A percentile compares a stretch with the other conserved stretches of the same genome.
phyloP scores from a whole-genome alignment of 1,284 basidiomycete genomes.

The Xanthoconium separans region DNA sequence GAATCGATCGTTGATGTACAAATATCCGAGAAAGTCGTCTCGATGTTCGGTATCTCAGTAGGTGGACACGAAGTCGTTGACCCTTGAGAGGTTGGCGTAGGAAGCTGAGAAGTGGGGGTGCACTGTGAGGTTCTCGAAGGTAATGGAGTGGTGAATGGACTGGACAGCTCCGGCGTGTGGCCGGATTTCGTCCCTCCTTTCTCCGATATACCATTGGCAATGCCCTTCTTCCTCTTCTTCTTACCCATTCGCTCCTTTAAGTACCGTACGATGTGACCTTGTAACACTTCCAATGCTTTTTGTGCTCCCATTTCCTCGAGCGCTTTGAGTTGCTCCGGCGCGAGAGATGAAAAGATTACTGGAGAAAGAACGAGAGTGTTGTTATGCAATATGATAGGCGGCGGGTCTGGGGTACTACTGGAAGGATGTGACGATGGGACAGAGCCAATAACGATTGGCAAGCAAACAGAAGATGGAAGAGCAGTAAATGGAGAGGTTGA shows the following conservation, averaged over 20 bases:
- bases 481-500: constrained; percentile 21
- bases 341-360: constrained; percentile 78
- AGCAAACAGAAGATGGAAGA: constrained; percentile 36
- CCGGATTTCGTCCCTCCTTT: constrained; percentile 11
- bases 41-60: background rate
- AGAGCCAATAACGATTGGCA: constrained; percentile 64
- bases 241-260: constrained; percentile 72
- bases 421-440: constrained; percentile 47
- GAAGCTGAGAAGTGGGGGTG: background rate
- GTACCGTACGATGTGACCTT: constrained; percentile 81
- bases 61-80: background rate
- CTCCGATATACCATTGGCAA: constrained; percentile 2
- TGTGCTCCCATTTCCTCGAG: constrained; percentile 81
- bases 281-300: constrained; percentile 79
- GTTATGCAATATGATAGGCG: constrained; percentile 81
- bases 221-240: constrained; percentile 33
- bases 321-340: constrained; percentile 69
- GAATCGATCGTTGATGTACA: constrained; percentile 2
- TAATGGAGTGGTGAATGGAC: constrained; percentile 43
- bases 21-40: constrained; percentile 13
- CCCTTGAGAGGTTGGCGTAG: background rate
- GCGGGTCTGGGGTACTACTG: constrained; percentile 48
- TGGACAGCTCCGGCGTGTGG: constrained; percentile 19
- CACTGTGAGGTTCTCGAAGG: constrained; percentile 28
- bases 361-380: constrained; percentile 84